Conservation (phyloP, 1,139 yeast species). For the Zygotorulaspora mrakii region DNA sequence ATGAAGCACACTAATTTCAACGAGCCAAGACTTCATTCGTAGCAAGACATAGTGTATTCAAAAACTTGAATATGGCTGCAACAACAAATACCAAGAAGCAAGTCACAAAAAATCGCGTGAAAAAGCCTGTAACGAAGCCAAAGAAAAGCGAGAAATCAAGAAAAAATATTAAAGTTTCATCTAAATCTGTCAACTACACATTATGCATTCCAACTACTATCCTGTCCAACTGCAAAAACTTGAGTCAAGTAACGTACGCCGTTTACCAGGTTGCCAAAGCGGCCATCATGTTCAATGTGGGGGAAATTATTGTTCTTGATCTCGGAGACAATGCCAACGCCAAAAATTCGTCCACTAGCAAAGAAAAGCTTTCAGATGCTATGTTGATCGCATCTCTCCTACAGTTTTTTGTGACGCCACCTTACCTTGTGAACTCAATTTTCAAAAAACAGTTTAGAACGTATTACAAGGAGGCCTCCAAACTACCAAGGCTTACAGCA, state of each 20-base stretch:
- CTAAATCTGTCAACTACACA: slow-evolving; percentile 40
- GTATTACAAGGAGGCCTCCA: slow-evolving; percentile 62
- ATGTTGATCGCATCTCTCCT: slow-evolving; percentile 64
- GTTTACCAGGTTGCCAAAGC: slow-evolving; percentile 78
- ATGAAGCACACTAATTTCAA: neutral
- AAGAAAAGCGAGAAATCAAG: slow-evolving; percentile 18
- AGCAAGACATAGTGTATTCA: too few species aligned
- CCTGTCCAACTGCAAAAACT: slow-evolving; percentile 55
- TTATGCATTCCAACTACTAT: slow-evolving; percentile 65
- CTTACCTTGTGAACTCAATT: slow-evolving; percentile 64
- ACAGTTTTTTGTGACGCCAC: slow-evolving; percentile 84
- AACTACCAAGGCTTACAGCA: slow-evolving; percentile 66
- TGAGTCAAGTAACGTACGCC: slow-evolving; percentile 68
- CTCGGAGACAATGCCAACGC: slow-evolving; percentile 27
- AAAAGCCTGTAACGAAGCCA: slow-evolving; percentile 6
- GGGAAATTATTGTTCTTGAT: slow-evolving; percentile 69
- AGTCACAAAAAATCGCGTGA: slow-evolving; percentile 4
- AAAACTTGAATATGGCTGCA: neutral
- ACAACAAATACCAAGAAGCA: slow-evolving; percentile 1
- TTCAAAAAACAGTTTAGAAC: slow-evolving; percentile 46
- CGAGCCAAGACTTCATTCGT: too few species aligned
- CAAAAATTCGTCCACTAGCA: slow-evolving; percentile 9
- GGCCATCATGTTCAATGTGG: slow-evolving; percentile 63
- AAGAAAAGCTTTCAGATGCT: slow-evolving; percentile 38
- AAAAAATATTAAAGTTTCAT: slow-evolving; percentile 25